phyloP scores from a whole-genome alignment of 164 flowering plant genomes.

The Vitis rotundifolia region DNA sequence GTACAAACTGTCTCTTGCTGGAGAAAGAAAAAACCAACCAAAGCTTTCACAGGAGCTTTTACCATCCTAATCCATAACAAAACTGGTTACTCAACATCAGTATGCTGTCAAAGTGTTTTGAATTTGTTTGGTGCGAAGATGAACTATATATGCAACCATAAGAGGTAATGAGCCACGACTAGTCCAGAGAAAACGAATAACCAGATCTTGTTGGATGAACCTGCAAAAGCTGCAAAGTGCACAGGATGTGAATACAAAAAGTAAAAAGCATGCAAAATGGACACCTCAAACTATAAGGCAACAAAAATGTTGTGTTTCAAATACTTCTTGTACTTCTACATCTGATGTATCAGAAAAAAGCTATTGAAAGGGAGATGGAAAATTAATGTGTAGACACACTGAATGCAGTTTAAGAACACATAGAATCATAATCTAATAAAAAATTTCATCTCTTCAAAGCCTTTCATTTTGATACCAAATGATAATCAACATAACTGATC shows the following conservation, averaged over 20 bases:
- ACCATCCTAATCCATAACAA: conserved; percentile 18
- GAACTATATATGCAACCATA: conserved; percentile 9
- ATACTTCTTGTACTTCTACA: background rate
- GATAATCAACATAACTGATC: background rate
- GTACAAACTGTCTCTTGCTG: conserved; percentile 16
- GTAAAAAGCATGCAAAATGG: too few relatives aligned
- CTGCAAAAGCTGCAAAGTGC: conserved; percentile 32
- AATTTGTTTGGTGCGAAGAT: background rate
- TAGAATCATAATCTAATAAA: background rate
- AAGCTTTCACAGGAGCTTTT: conserved; percentile 9
- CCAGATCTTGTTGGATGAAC: conserved; percentile 18
- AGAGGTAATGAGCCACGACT: conserved; percentile 22
- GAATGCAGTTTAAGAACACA: background rate
- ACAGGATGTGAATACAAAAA: background rate
- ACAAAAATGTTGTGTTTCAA: background rate
- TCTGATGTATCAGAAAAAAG: background rate
- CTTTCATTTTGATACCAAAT: background rate
- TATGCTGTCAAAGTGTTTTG: conserved; percentile 1
- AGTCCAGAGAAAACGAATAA: conserved; percentile 22
- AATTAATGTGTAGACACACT: background rate
- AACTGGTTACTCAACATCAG: conserved; percentile 12
- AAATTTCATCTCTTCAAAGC: background rate
- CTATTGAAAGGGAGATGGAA: background rate
- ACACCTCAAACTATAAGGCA: background rate
- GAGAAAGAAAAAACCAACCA: conserved; percentile 7